Evolutionary conservation across 139 green algal genomes (phyloP).

Genomic region (Desmodesmus armatus): DNA sequence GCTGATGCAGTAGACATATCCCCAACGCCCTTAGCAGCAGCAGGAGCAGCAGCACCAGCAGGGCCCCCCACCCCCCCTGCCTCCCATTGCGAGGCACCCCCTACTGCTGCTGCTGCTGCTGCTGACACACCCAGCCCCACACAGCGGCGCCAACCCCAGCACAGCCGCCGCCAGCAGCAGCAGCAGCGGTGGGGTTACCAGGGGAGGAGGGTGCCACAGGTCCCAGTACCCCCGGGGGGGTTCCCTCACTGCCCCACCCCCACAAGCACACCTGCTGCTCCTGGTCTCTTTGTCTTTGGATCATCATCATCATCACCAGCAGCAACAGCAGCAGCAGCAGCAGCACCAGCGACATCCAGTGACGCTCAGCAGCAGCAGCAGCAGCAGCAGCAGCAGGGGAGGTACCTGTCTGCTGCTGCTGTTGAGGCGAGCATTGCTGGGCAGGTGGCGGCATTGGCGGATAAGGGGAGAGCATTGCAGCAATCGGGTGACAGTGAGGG

Average conservation of each 20-base stretch:
- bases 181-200: background rate
- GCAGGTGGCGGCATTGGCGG: slow-evolving; percentile 13
- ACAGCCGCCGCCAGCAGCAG: too few relatives aligned
- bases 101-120: too few relatives aligned
- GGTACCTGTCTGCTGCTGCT: background rate
- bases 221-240: background rate
- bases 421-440: background rate
- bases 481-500: background rate
- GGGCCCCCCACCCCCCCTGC: background rate
- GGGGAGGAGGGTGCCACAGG: background rate
- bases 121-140: too few relatives aligned
- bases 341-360: background rate
- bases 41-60: background rate
- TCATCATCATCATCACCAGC: background rate
- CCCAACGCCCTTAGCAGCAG: too few relatives aligned
- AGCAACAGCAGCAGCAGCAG: slow-evolving; percentile 2
- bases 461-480: background rate
- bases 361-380: slow-evolving; percentile 1
- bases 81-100: too few relatives aligned
- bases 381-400: background rate
- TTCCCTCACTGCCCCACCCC: background rate
- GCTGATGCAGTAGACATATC: too few relatives aligned
- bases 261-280: background rate
- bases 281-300: too few relatives aligned
- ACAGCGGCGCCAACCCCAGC: too few relatives aligned